Conservation (phyloP, 2,329 filamentous ascomycete genomes). For the Phyllosticta paracitricarpa region DNA sequence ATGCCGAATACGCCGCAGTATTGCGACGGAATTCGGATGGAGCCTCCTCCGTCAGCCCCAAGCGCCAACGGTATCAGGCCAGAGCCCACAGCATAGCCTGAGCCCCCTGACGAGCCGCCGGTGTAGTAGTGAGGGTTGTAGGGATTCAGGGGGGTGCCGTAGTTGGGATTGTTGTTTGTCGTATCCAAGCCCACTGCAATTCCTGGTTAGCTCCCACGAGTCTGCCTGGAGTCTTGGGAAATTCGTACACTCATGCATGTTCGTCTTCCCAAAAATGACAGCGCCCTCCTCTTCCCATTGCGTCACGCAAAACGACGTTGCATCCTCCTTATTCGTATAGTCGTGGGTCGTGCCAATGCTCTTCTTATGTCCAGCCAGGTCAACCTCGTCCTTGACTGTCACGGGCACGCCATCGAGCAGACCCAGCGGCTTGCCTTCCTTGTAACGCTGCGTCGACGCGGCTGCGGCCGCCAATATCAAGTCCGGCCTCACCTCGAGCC, state of each 20-base stretch:
- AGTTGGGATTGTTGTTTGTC: constrained; percentile 69
- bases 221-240: constrained; percentile 24
- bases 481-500: constrained; percentile 57
- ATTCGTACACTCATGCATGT: constrained; percentile 57
- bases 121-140: constrained; percentile 68
- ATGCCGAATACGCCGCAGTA: constrained; percentile 77
- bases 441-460: constrained; percentile 64
- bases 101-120: constrained; percentile 72
- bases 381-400: constrained; percentile 72
- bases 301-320: constrained; percentile 60
- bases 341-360: constrained; percentile 56
- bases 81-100: constrained; percentile 57
- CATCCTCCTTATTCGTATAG: constrained; percentile 38
- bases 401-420: constrained; percentile 75
- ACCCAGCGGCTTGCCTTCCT: constrained; percentile 53
- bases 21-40: constrained; percentile 60
- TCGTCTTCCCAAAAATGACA: constrained; percentile 64
- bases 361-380: constrained; percentile 59
- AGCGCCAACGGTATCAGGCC: constrained; percentile 67
- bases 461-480: constrained; percentile 57
- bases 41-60: constrained; percentile 64
- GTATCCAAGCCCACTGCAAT: constrained; percentile 47
- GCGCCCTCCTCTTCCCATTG: constrained; percentile 66
- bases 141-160: constrained; percentile 62
- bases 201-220: background rate